These are phyloP conservation scores for Tuber indicum DNA, from an alignment of 495 filamentous ascomycete species.

Conservation along the genomic window DNA sequence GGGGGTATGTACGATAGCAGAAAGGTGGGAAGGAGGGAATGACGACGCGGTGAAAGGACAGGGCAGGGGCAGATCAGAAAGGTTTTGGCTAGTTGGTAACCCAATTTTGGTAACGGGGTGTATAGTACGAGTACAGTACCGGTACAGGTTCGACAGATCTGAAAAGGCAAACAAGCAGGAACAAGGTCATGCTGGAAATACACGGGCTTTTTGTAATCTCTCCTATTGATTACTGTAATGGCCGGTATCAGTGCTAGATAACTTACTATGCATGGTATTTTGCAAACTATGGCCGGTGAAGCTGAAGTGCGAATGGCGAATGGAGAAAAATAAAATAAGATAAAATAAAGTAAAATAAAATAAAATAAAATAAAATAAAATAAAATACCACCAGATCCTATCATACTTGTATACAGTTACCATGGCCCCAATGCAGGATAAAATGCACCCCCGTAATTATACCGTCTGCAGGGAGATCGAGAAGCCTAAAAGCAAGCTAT, in stretches of 20 bases:
- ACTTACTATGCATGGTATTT: background rate
- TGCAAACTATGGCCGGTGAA: background rate
- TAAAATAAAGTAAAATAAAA: too few species aligned
- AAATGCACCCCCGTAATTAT: background rate
- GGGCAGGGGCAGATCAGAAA: background rate
- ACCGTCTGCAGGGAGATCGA: background rate
- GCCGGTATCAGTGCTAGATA: background rate
- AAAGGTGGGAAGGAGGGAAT: background rate
- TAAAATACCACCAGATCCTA: background rate
- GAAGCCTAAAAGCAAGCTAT: background rate
- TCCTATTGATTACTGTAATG: background rate
- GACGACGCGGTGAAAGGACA: background rate
- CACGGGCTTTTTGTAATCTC: background rate
- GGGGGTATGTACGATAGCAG: background rate
- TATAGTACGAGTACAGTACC: too few species aligned
- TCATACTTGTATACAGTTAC: background rate
- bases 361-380: background rate
- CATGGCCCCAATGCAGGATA: background rate
- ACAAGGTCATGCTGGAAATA: background rate
- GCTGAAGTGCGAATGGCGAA: background rate
- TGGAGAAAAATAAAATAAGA: background rate
- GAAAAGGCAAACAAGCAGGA: background rate
- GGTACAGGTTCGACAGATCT: background rate
- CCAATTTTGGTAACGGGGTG: background rate
- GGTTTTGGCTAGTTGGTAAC: background rate